These are phyloP conservation scores for Tuber borchii DNA, from an alignment of 495 filamentous ascomycete genomes.

Conservation along the genomic window DNA sequence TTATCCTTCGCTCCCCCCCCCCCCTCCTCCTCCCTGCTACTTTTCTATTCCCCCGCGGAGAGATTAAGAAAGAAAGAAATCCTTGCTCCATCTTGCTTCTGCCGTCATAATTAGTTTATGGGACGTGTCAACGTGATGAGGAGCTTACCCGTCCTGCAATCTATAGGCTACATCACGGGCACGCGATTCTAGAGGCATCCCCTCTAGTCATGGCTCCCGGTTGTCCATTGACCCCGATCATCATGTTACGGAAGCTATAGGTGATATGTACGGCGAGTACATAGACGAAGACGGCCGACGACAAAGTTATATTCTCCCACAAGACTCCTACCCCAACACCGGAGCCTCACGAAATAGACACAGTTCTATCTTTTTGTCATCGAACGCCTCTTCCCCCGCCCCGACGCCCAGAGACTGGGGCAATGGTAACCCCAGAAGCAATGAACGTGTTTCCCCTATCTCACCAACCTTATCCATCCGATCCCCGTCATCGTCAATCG, in stretches of 20 bases:
- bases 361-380: slow-evolving; percentile 26
- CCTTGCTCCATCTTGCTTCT: slow-evolving; percentile 17
- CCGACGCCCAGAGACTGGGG: slow-evolving; percentile 16
- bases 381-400: slow-evolving; percentile 19
- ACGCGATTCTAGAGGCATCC: slow-evolving; percentile 52
- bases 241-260: slow-evolving; percentile 97
- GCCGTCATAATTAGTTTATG: slow-evolving; percentile 17
- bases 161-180: slow-evolving; percentile 52
- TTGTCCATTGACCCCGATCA: slow-evolving; percentile 75
- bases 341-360: slow-evolving; percentile 21
- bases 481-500: slow-evolving; percentile 49
- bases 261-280: slow-evolving; percentile 80
- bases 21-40: slow-evolving; percentile 11
- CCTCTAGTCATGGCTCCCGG: slow-evolving; percentile 58
- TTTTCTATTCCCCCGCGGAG: slow-evolving; percentile 14
- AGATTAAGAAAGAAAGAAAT: neutral
- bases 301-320: slow-evolving; percentile 37
- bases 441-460: slow-evolving; percentile 43
- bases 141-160: slow-evolving; percentile 30
- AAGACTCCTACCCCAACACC: slow-evolving; percentile 24
- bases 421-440: slow-evolving; percentile 26
- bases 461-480: slow-evolving; percentile 58
- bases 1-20: slow-evolving; percentile 13
- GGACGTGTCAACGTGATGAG: slow-evolving; percentile 13
- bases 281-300: slow-evolving; percentile 57